Evolutionary conservation across 2,329 filamentous ascomycete species (phyloP).

Genomic region (Myriosclerotinia scirpicola): DNA sequence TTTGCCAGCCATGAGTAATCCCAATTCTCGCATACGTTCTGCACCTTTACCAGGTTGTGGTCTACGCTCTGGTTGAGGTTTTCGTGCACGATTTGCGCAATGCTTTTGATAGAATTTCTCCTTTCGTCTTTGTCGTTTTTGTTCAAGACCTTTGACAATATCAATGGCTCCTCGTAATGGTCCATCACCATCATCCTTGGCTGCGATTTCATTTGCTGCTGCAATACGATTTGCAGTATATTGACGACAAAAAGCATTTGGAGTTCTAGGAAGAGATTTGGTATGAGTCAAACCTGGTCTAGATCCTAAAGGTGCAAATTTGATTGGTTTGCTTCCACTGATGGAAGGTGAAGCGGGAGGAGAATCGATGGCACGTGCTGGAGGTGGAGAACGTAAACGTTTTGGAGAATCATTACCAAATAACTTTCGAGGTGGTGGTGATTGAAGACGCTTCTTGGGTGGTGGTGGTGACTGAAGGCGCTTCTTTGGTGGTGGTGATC

Average conservation of each 20-base stretch:
- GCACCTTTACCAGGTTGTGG: slow-evolving; percentile 82
- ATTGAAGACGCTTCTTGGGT: slow-evolving; percentile 42
- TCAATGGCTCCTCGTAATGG: slow-evolving; percentile 93
- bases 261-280: slow-evolving; percentile 81
- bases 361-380: slow-evolving; percentile 51
- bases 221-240: slow-evolving; percentile 47
- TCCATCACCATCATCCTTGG: slow-evolving; percentile 47
- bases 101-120: slow-evolving; percentile 92
- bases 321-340: slow-evolving; percentile 44
- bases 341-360: slow-evolving; percentile 48
- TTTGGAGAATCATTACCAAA: slow-evolving; percentile 43
- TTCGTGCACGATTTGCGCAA: slow-evolving; percentile 68
- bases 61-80: slow-evolving; percentile 61
- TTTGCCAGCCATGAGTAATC: slow-evolving; percentile 83
- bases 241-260: slow-evolving; percentile 63
- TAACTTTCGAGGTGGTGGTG: slow-evolving; percentile 40
- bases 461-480: slow-evolving; percentile 43
- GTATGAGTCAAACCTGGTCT: slow-evolving; percentile 72
- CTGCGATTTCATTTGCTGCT: slow-evolving; percentile 44
- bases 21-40: slow-evolving; percentile 90
- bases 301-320: slow-evolving; percentile 51
- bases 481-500: slow-evolving; percentile 41
- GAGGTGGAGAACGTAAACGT: slow-evolving; percentile 69
- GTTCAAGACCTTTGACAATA: slow-evolving; percentile 93
- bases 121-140: slow-evolving; percentile 87